phyloP scores from a whole-genome alignment of 148 eudicot genomes.

The Heliosperma pusillum region DNA sequence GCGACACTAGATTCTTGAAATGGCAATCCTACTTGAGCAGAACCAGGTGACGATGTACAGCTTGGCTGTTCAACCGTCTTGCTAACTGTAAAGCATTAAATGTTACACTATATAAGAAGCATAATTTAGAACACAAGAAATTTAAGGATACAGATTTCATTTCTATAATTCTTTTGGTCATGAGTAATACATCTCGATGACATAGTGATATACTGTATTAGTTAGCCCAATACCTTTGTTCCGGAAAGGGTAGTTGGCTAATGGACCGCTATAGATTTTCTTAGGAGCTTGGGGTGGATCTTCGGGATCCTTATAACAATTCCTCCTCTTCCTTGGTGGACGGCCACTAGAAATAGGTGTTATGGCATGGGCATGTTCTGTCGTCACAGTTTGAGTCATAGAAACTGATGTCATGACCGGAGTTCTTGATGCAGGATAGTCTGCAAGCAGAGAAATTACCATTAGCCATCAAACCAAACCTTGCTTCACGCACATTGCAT shows the following conservation, averaged over 20 bases:
- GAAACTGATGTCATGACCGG: slow-evolving; percentile 45
- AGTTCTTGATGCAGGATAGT: slow-evolving; percentile 35
- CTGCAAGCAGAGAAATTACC: slow-evolving; percentile 29
- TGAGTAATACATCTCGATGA: too few relatives aligned
- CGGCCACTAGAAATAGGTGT: slow-evolving; percentile 37
- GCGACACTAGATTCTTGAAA: slow-evolving; percentile 58
- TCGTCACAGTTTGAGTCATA: slow-evolving; percentile 27
- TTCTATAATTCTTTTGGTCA: not conserved
- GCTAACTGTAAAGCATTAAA: slow-evolving; percentile 29
- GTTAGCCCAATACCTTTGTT: slow-evolving; percentile 47
- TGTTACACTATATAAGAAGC: slow-evolving; percentile 3
- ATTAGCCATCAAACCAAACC: not conserved
- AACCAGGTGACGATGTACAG: slow-evolving; percentile 24
- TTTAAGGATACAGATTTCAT: not conserved
- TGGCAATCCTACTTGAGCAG: slow-evolving; percentile 24
- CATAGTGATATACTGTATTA: too few relatives aligned
- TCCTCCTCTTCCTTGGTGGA: slow-evolving; percentile 58
- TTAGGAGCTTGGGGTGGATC: slow-evolving; percentile 42
- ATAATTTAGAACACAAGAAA: not conserved
- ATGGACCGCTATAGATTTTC: slow-evolving; percentile 36
- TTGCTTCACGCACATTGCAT: not conserved
- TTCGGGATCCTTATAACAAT: slow-evolving; percentile 35
- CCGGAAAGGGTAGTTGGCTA: slow-evolving; percentile 26
- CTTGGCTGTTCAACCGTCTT: slow-evolving; percentile 25
- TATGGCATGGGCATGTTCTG: slow-evolving; percentile 33